phyloP scores from a whole-genome alignment of 345 rosid genomes.

The Moringa oleifera region DNA sequence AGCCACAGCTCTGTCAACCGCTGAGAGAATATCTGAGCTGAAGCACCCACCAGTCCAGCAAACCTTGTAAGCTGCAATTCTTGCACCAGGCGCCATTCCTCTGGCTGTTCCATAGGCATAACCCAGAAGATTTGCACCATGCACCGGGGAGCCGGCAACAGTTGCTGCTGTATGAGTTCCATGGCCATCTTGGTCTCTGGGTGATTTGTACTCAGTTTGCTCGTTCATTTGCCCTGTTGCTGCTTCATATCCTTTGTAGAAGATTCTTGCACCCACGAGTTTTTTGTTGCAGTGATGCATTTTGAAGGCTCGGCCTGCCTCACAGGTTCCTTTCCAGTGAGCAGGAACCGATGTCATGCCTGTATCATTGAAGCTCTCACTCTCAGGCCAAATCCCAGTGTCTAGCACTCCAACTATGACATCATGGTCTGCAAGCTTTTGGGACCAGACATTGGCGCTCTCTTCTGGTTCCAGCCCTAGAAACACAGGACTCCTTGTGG shows the following conservation, averaged over 20 bases:
- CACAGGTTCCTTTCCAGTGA: slow-evolving; percentile 69
- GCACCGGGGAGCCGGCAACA: slow-evolving; percentile 62
- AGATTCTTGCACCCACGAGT: slow-evolving; percentile 67
- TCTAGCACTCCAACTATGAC: slow-evolving; percentile 74
- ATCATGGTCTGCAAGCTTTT: slow-evolving; percentile 47
- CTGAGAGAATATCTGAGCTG: slow-evolving; percentile 69
- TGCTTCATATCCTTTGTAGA: slow-evolving; percentile 60
- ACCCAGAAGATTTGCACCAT: slow-evolving; percentile 54
- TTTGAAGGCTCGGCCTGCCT: slow-evolving; percentile 47
- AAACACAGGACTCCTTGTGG: slow-evolving; percentile 69
- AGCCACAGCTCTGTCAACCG: slow-evolving; percentile 65
- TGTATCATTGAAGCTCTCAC: slow-evolving; percentile 55
- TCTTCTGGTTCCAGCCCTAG: slow-evolving; percentile 54
- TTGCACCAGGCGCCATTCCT: slow-evolving; percentile 78
- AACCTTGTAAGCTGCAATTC: slow-evolving; percentile 73
- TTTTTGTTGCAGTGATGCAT: slow-evolving; percentile 52
- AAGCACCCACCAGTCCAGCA: slow-evolving; percentile 73
- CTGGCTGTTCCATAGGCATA: slow-evolving; percentile 71
- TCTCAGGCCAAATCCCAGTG: slow-evolving; percentile 83
- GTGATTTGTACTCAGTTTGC: slow-evolving; percentile 60
- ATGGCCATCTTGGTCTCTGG: slow-evolving; percentile 74
- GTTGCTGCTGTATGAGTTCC: slow-evolving; percentile 86
- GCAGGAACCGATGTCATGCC: slow-evolving; percentile 54
- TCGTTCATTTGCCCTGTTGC: slow-evolving; percentile 50
- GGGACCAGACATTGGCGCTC: slow-evolving; percentile 41